Evolutionary conservation across 2,329 filamentous ascomycete species (phyloP).

Genomic region (Penicillium sp.): DNA sequence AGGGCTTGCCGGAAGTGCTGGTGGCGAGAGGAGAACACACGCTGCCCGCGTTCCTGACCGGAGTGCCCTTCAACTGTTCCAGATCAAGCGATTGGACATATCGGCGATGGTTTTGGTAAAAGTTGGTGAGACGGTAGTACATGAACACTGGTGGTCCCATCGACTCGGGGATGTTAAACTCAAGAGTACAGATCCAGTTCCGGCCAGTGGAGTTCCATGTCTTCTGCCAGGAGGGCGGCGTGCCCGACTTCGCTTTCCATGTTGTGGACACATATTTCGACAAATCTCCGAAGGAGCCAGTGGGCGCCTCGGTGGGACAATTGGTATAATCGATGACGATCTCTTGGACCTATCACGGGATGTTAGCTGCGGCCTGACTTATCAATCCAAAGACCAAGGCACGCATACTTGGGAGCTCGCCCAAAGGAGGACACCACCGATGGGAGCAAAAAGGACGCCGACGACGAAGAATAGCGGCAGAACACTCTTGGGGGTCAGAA

Average conservation of each 20-base stretch:
- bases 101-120: constrained; percentile 97
- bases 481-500: constrained; percentile 90
- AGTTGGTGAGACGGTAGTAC: constrained; percentile 95
- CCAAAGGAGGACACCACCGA: constrained; percentile 80
- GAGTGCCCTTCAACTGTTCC: constrained; percentile 73
- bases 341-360: constrained; percentile 68
- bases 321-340: constrained; percentile 84
- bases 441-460: constrained; percentile 87
- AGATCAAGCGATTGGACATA: constrained; percentile 88
- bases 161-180: constrained; percentile 73
- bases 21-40: constrained; percentile 69
- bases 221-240: constrained; percentile 31
- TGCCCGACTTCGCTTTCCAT: constrained; percentile 58
- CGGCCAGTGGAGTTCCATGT: constrained; percentile 30
- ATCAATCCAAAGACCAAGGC: background rate
- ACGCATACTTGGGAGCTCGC: constrained; percentile 69
- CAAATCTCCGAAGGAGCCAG: constrained; percentile 29
- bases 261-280: constrained; percentile 57
- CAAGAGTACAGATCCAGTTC: constrained; percentile 62
- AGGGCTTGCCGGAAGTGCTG: constrained; percentile 57
- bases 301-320: constrained; percentile 59
- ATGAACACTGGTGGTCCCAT: constrained; percentile 79
- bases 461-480: constrained; percentile 86
- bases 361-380: background rate
- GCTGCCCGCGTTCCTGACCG: constrained; percentile 56